Base-by-base conservation (phyloP, 768 basidiomycete species). In the Paxillus involutus region DNA sequence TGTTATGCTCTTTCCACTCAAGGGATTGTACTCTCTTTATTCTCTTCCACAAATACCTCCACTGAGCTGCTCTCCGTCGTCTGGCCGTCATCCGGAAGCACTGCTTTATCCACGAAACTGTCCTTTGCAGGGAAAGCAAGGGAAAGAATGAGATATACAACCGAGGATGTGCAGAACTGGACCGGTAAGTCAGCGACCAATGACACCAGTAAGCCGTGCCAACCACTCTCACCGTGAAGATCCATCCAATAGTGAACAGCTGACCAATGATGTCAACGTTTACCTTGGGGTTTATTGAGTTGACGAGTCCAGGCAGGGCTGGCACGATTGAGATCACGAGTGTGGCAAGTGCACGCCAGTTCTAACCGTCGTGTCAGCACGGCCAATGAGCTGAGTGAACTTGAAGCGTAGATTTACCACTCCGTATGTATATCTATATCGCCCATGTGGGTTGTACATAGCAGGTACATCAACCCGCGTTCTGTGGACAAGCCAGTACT, bases 401-500 rank as follows among this genome's bases (percentile, higher is more conserved):
- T 16, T 10, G 30, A 33, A 8, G 33, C 33, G 10, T 35, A 17
- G n/a, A 64, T 59, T 64, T 63, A 89, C 89, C 48, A 88, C 77
- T 48, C 92, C 92, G 40, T 77, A 76, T 62, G 75, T 83, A 68
- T 93, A 94, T n/a, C 79, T 73, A 68, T 94, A 94, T 51, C 88
- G 77, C 1, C 91, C 91, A 39, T 83, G 73, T 9, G 88, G 90
- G 59, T 82, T 78, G 64, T 94, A 96, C 80, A 95, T 87, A 3
- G 88, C 84, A 3, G 89, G 88, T 1, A 94, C 88, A 59, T 94
- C 89, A 36, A 93, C 82, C 41, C 80, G 82, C 35, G 84, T 73
- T 53, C 69, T 72, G 63, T 92, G 88, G 21, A 95, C 75, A 41
- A 94, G 64, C 89, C 88, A 93, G 63, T 88, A 93, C 81, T 89